phyloP scores from a whole-genome alignment of 2,329 filamentous ascomycete species.

The Stenocarpella maydis region DNA sequence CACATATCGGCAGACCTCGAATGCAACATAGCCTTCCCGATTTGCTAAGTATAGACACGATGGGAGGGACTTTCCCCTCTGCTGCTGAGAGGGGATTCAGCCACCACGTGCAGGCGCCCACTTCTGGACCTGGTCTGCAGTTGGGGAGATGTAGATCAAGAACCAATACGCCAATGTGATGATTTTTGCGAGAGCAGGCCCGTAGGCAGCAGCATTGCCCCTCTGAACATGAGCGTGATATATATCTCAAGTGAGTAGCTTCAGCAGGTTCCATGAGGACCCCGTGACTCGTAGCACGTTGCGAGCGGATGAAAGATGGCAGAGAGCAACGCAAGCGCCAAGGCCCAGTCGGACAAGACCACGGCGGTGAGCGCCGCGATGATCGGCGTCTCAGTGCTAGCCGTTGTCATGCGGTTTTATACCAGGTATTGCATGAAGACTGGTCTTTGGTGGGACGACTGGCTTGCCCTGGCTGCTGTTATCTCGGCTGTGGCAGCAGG shows the following conservation, averaged over 20 bases:
- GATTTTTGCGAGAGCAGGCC: neutral
- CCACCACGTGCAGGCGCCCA: neutral
- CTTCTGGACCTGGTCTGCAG: neutral
- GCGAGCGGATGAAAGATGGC: neutral
- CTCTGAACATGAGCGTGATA: neutral
- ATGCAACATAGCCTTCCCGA: neutral
- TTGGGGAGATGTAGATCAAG: neutral
- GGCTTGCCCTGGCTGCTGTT: conserved; percentile 17
- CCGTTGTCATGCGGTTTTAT: conserved; percentile 21
- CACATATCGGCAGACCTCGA: neutral
- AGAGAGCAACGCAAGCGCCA: neutral
- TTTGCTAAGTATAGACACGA: neutral
- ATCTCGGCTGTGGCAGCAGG: conserved; percentile 8
- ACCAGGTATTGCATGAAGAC: conserved; percentile 7
- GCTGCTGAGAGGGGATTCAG: neutral
- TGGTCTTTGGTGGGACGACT: conserved; percentile 28
- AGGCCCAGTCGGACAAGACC: neutral
- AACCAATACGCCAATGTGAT: neutral
- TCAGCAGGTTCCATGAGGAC: too few species aligned
- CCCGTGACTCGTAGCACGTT: neutral
- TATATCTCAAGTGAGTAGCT: neutral
- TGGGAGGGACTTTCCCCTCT: neutral
- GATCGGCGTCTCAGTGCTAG: conserved; percentile 20
- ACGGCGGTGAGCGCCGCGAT: conserved; percentile 19
- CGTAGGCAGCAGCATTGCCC: neutral